Evolutionary conservation across 1,284 basidiomycete species (phyloP).

Genomic region (Leccinum proliferum): DNA sequence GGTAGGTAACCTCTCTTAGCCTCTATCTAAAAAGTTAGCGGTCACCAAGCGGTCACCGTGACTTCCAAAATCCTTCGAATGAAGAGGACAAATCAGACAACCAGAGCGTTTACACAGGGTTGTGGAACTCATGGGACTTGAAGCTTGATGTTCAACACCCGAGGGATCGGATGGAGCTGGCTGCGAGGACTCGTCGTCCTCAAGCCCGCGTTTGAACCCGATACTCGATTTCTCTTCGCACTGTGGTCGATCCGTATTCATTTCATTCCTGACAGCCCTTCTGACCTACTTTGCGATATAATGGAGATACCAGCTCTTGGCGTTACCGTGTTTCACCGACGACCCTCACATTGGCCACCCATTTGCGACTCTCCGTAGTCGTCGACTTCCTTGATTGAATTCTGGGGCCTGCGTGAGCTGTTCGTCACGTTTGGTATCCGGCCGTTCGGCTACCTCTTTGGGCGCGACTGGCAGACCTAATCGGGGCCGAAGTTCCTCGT

Average conservation of each 20-base stretch:
- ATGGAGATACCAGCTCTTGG: constrained; percentile 34
- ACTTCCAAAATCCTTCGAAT: neutral
- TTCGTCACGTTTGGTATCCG: constrained; percentile 22
- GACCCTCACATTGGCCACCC: constrained; percentile 36
- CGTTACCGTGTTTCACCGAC: constrained; percentile 34
- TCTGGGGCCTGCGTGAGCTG: constrained; percentile 36
- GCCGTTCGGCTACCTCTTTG: constrained; percentile 33
- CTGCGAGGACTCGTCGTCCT: constrained; percentile 14
- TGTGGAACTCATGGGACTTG: constrained; percentile 25
- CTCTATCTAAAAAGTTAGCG: too few relatives aligned
- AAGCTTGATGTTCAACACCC: constrained; percentile 14
- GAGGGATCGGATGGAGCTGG: constrained; percentile 31
- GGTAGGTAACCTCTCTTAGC: too few relatives aligned
- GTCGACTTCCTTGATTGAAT: constrained; percentile 33
- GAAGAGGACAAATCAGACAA: neutral
- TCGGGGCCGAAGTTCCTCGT: constrained; percentile 47
- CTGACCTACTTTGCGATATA: constrained; percentile 36
- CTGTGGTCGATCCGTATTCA: constrained; percentile 36
- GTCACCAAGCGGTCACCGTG: too few relatives aligned
- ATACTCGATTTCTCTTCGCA: constrained; percentile 11
- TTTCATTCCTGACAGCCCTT: constrained; percentile 17
- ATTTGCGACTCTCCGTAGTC: constrained; percentile 36
- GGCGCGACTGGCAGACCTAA: constrained; percentile 38
- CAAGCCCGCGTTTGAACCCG: constrained; percentile 11
- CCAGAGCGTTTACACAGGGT: constrained; percentile 5